Conservation (phyloP, 2,329 filamentous ascomycete species). For the Pseudophaeomoniella oleicola region DNA sequence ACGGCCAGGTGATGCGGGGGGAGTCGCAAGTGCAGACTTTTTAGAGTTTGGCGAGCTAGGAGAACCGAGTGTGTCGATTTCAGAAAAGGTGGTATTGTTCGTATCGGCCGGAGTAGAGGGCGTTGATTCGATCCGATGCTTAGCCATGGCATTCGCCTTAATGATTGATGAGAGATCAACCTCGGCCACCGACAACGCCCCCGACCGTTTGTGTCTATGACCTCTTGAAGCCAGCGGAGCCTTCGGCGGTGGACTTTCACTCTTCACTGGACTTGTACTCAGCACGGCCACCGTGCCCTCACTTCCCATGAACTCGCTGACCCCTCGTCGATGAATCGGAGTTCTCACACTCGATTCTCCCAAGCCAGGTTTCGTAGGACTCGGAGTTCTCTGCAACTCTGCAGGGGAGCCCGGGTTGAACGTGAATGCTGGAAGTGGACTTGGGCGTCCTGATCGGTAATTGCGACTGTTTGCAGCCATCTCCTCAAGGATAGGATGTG, state of each 20-base stretch:
- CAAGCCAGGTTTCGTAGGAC: constrained; percentile 11
- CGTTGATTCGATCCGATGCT: constrained; percentile 46
- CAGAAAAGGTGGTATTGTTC: constrained; percentile 2
- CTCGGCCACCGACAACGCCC: constrained; percentile 71
- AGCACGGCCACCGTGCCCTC: constrained; percentile 24
- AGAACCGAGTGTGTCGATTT: not conserved
- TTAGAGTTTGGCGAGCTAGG: not conserved
- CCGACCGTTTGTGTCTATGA: constrained; percentile 69
- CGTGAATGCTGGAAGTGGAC: constrained; percentile 12
- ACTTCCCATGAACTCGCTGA: constrained; percentile 67
- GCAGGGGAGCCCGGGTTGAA: constrained; percentile 7
- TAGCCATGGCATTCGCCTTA: constrained; percentile 40
- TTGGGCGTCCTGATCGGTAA: constrained; percentile 10
- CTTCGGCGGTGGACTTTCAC: constrained; percentile 24
- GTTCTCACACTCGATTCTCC: constrained; percentile 1
- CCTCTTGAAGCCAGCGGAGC: constrained; percentile 45
- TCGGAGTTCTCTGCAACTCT: constrained; percentile 7
- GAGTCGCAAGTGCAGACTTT: constrained; percentile 7
- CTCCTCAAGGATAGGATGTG: constrained; percentile 14
- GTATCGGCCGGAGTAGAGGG: constrained; percentile 31
- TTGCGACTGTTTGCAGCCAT: constrained; percentile 14
- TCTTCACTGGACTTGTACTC: constrained; percentile 19
- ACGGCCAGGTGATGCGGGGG: constrained; percentile 12
- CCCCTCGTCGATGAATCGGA: constrained; percentile 54
- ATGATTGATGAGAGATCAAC: constrained; percentile 48